Evolutionary conservation across 2,329 filamentous ascomycete species (phyloP), one percentile per base, ranked within the genome.

Genomic region (Rasamsonia emersonii): DNA sequence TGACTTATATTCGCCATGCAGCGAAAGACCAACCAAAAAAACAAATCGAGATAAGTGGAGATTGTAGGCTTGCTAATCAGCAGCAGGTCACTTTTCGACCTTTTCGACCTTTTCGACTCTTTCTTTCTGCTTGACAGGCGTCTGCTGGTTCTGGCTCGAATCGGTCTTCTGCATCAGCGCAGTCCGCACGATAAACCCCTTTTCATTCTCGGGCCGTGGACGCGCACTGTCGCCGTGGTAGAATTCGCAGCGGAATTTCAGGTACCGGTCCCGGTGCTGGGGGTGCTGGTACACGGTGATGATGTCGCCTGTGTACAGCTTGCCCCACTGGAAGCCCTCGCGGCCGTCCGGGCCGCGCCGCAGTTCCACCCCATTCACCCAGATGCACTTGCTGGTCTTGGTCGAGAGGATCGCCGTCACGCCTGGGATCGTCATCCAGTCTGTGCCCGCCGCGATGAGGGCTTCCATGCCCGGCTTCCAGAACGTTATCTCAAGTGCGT

Each of bases 401-500:
- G 86, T 93, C 1, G 81, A 80, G 30, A 95, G 77, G 39, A 86
- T 81, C 3, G 75, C 70, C 45, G 79, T 79, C 2, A 79, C 64
- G 9, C 74, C 70, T 2, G 68, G 56, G 1, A 75, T 46, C 10
- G 57, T 58, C 7, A 62, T 67, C 64, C 68, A 77, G 35, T 71
- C 67, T 49, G 72, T 74, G 31, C 71, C 71, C 20, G 65, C 64
- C 14, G 73, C 68, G 28, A 66, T 68, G 29, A 64, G 64, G 5
- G 71, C 67, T 36, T 84, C 79, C 36, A 79, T 79, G 8, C 73
- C 74, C 1, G 77, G 71, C 34, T 74, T 77, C 70, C 81, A 86
- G 18, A 91, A 74, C 19, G 85, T 67, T 21, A 95, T 65, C 47
- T 83, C 80, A 45, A 94, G 76, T 1, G 84, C 86, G 41, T 79